Evolutionary conservation across 192 early-diverging fungal genomes (phyloP), one percentile per base, ranked within the genome.

Genomic region (Thoreauomyces humboldtii): DNA sequence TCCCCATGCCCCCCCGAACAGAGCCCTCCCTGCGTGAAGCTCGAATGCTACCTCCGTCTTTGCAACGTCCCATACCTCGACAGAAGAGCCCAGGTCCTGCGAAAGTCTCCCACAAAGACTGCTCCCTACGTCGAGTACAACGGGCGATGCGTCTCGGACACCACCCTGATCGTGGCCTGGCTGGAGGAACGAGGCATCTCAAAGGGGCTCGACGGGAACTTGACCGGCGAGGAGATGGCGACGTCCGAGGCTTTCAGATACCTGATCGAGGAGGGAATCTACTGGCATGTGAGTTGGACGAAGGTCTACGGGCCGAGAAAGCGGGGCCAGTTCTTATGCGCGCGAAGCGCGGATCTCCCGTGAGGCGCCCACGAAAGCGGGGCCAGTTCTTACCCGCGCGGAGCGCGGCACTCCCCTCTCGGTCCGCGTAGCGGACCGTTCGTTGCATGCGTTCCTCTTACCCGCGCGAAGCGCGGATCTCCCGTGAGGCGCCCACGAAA

Each of bases 41-140:
- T 57, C 2, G 55, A 57, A 19, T n/a, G 34, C 33, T 57, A 57
- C 35, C 21, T 57, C 34, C 55, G 55, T n/a, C 33, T 57, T n/a
- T 14, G 14, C 55, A 34, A 34, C 14, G 55, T 57, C 32, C 33
- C 55, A 2, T 37, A 57, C 35, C 19, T 57, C 19, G 17, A 57
- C 12, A 15, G 35, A 2, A 15, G 11, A 9, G 27, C 25, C n/a
- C 17, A 32, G 2, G 55, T 4, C n/a, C n/a, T 46, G 44, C 2
- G 34, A 2, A 37, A 57, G 31, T 57, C 55, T 12, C 55, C 55
- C 15, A 57, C n/a, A 36, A 34, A 34, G 15, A 57, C 55, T 32
- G 55, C 32, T 2, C 55, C 55, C 7, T 57, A n/a, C 19, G 34
- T 37, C n/a, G 15, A 14, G 5, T 6, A 35, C 55, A 57, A 57